Base-by-base conservation (phyloP, 1,139 yeast genomes). In the Saccharomyces hybrid region DNA sequence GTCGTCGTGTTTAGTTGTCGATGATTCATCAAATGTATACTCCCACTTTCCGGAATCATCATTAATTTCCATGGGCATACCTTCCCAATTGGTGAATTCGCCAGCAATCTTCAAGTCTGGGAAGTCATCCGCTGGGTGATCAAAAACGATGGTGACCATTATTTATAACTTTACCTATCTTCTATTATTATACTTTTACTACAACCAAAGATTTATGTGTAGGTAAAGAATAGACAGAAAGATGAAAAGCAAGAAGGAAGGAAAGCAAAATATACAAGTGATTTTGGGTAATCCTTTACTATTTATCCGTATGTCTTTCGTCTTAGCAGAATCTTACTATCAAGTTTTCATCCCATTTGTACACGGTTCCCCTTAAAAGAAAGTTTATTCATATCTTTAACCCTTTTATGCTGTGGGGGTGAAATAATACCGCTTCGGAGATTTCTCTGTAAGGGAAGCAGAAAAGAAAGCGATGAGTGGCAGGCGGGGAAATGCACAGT, bases 71-170 rank as follows among this genome's bases (percentile, higher is more conserved):
- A 68, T 68, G 2, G 67, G 62, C 14, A 57, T 48, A 5, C 60
- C 53, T 20, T 58, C 53, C 71, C 71, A 68, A 9, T 55, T 46
- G 14, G 60, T 62, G 38, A 67, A 64, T 49, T 63, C 65, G 14
- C 70, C 68, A 11, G 71, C 71, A 49, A 68, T 61, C 42, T 63
- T 60, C 51, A 67, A 55, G 7, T 56, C 47, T 9, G 58, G 50
- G 50, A 60, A 60, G 11, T 27, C 51, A n/a, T 53, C 51, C 8
- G 55, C 51, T 13, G 58, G 51, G 48, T 61, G 64, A 28, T 58
- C 57, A 52, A 60, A 64, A 23, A 64, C 56, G 34, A 66, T 62
- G 28, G 57, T 56, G 46, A 57, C 58, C 64, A 59, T 61, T 11
- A 31, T 27, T 25, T 16, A 38, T 38, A 38, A 16, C 44, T 38